Evolutionary conservation across 805 yeast species (phyloP), one percentile per base, ranked within the genome.

Genomic region (Candida koratica): DNA sequence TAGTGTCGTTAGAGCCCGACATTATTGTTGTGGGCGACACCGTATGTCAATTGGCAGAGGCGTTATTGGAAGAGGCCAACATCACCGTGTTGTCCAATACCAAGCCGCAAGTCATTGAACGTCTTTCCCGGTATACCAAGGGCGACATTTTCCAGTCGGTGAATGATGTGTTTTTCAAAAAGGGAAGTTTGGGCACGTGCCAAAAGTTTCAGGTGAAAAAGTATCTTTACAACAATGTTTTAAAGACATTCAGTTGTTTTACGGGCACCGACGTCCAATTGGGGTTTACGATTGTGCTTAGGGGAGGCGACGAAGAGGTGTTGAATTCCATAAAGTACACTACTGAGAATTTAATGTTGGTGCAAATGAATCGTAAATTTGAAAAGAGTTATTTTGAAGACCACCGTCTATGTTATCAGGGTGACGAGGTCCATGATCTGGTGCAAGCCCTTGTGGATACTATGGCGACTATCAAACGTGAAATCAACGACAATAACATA

Each of bases 121-220:
- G 94, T 37, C 71, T 90, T 4, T 75, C 96, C 0, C 66, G 87
- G 37, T 69, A 87, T 44, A 83, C 96, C 0, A 79, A 77, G 33
- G 88, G 95, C 1, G 96, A 88, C 50, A 79, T 94, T 15, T 83
- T 86, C 14, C 78, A 81, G 14, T 82, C 97, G 0, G 82, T 88
- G 36, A 96, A 93, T 51, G 85, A 83, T 51, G 63, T 93, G 10
- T 85, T 93, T 9, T 71, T 79, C 46, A 77, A 72, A 37, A 65
- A 66, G 39, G 70, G 71, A 1, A 38, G 56, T 0, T 64, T 93
- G 34, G 99, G 98, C 0, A 63, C 66, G 6, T 90, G 97, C 58
- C 75, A 69, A 3, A 56, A 59, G 5, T 82, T 93, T 53, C 86
- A 82, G 43, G 84, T 85, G 8, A 75, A 76, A 44, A 74, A 83